Base-by-base conservation (phyloP, 2,329 filamentous ascomycete species). In the Aspergillus novoparasiticus region DNA sequence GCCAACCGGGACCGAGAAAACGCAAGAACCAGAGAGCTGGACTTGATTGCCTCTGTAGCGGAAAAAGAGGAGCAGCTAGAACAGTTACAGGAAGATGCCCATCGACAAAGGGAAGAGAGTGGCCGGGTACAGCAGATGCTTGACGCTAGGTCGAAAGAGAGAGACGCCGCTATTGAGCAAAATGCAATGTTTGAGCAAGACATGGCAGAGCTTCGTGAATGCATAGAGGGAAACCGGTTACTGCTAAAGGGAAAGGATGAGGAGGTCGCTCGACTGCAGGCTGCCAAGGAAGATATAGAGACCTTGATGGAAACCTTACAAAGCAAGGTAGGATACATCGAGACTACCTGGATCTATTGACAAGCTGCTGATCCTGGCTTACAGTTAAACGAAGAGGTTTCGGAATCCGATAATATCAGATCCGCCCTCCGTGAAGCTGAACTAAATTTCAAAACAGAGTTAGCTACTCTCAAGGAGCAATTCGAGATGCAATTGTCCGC, bases 31-130 rank as follows among this genome's bases (percentile, higher is more conserved):
- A 72, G 72, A 62, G 80, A 86, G 51, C 65, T 85, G 4, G 77
- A 79, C 36, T 71, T 80, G 28, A 75, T 80, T 26, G 78, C 81
- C 45, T 76, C 71, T 9, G 62, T 80, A 5, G 80, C 80, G 1
- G 78, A 77, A 23, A 82, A 80, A 61, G 79, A 83, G 36, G 82
- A 84, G 60, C 72, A 75, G 6, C 59, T 83, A 5, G 80, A 82
- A 30, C 77, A 80, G 46, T 67, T 80, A 14, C 76, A 81, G 30
- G 74, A 79, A 51, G 68, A 78, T 30, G 60, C 80, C 5, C 67
- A 68, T 48, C 54, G 59, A 19, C 63, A 72, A n/a, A 64, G 58
- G 60, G 63, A 63, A 34, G 68, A 73, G 45, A 71, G 69, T 61
- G 60, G 68, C 21, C 54, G 68, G 32, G 50, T 73, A 10, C 64